Conservation (phyloP, 352 stramenopile genomes). For the Globisporangium irregulare region DNA sequence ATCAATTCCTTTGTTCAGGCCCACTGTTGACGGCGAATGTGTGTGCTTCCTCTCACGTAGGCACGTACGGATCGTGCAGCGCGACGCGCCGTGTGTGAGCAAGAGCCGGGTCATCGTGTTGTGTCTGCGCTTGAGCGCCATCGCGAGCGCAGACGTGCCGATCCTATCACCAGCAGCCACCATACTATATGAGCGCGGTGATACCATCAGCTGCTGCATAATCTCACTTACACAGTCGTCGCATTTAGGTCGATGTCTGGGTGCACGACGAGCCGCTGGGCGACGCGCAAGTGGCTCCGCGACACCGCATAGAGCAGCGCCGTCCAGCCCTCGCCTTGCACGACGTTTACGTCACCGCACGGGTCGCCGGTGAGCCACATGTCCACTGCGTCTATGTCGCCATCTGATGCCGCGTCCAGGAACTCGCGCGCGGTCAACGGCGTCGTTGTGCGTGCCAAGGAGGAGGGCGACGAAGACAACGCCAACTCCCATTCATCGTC, state of each 20-base stretch:
- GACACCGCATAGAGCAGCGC: constrained; percentile 66
- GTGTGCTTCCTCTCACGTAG: not conserved
- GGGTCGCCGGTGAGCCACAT: constrained; percentile 26
- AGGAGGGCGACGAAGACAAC: not conserved
- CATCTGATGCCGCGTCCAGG: constrained; percentile 43
- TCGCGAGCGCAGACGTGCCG: constrained; percentile 50
- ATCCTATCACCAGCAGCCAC: constrained; percentile 20
- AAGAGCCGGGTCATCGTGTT: constrained; percentile 43
- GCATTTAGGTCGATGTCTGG: constrained; percentile 50
- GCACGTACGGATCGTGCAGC: constrained; percentile 42
- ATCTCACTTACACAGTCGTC: constrained; percentile 36
- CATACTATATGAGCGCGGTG: not conserved
- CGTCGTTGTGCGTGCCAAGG: not conserved
- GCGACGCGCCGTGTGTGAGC: constrained; percentile 49
- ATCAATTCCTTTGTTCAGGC: not conserved
- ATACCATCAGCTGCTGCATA: not conserved
- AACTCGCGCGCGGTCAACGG: constrained; percentile 27
- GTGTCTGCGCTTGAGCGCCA: constrained; percentile 48
- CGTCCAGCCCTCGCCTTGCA: constrained; percentile 61
- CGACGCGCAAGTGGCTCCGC: constrained; percentile 39
- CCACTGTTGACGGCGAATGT: not conserved
- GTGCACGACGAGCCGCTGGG: constrained; percentile 37
- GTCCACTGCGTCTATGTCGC: constrained; percentile 38
- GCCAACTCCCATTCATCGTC: not conserved
- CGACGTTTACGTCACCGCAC: constrained; percentile 47